These are phyloP conservation scores for Paramecium biaurelia DNA, from an alignment of 73 alveolate genomes.

Conservation along the genomic window DNA sequence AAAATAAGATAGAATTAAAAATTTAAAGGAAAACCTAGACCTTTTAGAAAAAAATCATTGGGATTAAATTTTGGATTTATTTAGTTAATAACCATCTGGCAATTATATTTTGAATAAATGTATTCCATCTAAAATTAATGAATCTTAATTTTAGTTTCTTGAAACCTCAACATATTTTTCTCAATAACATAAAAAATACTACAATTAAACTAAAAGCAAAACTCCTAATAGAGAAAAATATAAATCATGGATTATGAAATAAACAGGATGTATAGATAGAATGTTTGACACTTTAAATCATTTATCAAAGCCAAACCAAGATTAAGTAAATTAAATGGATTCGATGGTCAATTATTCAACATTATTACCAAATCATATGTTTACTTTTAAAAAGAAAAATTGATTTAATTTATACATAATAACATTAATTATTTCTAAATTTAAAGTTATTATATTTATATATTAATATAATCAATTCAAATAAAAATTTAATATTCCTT, in stretches of 20 bases:
- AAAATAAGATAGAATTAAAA: slow-evolving; percentile 9
- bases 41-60: slow-evolving; percentile 27
- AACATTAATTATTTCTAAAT: background rate
- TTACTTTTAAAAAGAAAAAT: background rate
- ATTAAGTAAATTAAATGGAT: background rate
- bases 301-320: background rate
- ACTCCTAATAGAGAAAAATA: background rate
- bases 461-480: no score
- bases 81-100: background rate
- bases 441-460: no score
- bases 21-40: background rate
- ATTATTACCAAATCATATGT: background rate
- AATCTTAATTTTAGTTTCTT: background rate
- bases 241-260: background rate
- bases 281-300: background rate
- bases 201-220: background rate
- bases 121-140: background rate
- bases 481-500: no score
- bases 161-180: background rate
- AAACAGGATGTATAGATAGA: background rate
- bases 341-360: background rate
- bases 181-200: background rate
- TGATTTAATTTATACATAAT: background rate
- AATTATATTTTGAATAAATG: background rate
- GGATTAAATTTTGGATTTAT: background rate